Percentiles rank a stretch among this genome's conserved stretches.
Evolutionary conservation across 495 filamentous ascomycete genomes (phyloP).

Genomic region (Clavariopsis aquatica): DNA sequence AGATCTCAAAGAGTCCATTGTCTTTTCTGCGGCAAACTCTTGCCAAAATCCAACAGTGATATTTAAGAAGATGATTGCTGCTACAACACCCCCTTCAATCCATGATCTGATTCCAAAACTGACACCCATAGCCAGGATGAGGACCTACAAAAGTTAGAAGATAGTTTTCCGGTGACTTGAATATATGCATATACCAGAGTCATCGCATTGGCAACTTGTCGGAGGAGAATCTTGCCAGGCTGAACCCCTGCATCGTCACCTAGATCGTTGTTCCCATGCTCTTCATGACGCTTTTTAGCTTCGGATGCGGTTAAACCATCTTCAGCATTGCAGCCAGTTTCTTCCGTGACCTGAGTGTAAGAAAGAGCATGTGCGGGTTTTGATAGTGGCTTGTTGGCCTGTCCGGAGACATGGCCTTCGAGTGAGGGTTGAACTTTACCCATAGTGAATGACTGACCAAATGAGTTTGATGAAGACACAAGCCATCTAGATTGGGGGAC

Average conservation of each 20-base stretch:
- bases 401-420: conserved; percentile 53
- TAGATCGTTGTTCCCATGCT: conserved; percentile 64
- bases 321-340: conserved; percentile 61
- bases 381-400: conserved; percentile 57
- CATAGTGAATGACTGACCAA: conserved; percentile 25
- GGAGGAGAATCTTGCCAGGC: conserved; percentile 58
- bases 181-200: conserved; percentile 51
- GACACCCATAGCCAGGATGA: conserved; percentile 80
- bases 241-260: conserved; percentile 61
- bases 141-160: conserved; percentile 53
- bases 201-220: conserved; percentile 69
- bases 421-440: conserved; percentile 34
- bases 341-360: conserved; percentile 54
- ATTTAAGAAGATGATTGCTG: conserved; percentile 79
- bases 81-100: conserved; percentile 81
- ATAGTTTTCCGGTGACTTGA: neutral
- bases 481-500: conserved; percentile 15
- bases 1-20: conserved; percentile 75
- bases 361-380: conserved; percentile 66
- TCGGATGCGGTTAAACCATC: conserved; percentile 61
- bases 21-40: conserved; percentile 83
- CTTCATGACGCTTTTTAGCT: conserved; percentile 56
- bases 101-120: conserved; percentile 78
- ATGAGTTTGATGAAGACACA: conserved; percentile 15
- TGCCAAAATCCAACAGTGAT: conserved; percentile 77